Conservation (phyloP, 768 basidiomycete genomes). For the Dacryopinax primogenitus region DNA sequence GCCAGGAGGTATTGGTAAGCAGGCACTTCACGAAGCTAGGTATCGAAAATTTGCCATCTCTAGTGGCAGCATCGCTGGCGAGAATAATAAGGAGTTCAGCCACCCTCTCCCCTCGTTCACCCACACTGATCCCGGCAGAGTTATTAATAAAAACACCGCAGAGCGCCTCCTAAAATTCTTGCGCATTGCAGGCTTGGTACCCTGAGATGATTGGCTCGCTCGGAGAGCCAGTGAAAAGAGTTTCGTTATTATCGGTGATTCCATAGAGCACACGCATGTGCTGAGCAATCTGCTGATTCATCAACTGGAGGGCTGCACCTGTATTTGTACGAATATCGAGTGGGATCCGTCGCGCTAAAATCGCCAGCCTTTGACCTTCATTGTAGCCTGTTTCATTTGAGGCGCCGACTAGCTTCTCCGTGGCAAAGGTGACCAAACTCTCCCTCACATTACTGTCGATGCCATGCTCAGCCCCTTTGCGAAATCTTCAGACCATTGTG, state of each 20-base stretch:
- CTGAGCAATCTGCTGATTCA: not conserved
- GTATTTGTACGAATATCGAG: not conserved
- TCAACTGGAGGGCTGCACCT: not conserved
- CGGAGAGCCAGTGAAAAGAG: not conserved
- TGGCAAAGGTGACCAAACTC: not conserved
- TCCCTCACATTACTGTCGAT: not conserved
- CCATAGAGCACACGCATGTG: not conserved
- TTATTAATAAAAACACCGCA: not conserved
- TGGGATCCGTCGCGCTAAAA: not conserved
- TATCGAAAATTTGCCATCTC: not conserved
- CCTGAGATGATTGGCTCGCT: not conserved
- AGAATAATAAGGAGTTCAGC: not conserved
- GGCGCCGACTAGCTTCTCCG: not conserved
- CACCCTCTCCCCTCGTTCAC: not conserved
- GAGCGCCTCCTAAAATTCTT: not conserved
- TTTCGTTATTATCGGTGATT: not conserved
- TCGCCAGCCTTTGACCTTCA: not conserved
- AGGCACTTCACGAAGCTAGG: not conserved
- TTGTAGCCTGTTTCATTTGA: not conserved
- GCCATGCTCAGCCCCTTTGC: not conserved
- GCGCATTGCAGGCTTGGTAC: not conserved
- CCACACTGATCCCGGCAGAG: not conserved
- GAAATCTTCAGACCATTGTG: not conserved
- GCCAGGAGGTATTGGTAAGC: not conserved
- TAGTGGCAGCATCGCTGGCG: not conserved